A percentile compares a stretch with the other conserved stretches of the same genome.
phyloP scores from a whole-genome alignment of 768 basidiomycete genomes.

The Calocera viscosa region DNA sequence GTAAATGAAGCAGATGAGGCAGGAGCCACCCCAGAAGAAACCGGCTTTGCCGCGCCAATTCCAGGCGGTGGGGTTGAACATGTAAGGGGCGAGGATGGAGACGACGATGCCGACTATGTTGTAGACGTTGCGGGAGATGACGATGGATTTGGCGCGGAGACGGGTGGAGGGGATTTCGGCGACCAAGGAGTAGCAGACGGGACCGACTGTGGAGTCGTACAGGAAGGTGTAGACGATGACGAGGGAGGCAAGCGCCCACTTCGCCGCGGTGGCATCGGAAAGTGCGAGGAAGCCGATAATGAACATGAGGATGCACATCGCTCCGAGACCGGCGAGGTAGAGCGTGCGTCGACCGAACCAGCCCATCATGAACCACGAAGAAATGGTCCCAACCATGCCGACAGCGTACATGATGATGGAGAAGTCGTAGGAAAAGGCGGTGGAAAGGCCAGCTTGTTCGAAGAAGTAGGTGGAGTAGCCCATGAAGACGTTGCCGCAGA shows the following conservation, averaged over 20 bases:
- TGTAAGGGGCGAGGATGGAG: slow-evolving; percentile 15
- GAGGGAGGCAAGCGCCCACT: slow-evolving; percentile 24
- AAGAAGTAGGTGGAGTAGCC: slow-evolving; percentile 19
- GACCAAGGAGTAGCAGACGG: slow-evolving; percentile 23
- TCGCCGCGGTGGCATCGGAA: slow-evolving; percentile 6
- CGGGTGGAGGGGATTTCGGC: slow-evolving; percentile 24
- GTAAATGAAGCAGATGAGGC: slow-evolving; percentile 16
- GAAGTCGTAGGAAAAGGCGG: slow-evolving; percentile 16
- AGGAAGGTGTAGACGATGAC: slow-evolving; percentile 25
- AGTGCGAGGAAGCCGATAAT: slow-evolving; percentile 26
- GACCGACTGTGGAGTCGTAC: slow-evolving; percentile 24
- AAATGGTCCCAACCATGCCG: slow-evolving; percentile 24
- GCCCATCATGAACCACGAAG: slow-evolving; percentile 23
- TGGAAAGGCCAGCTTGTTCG: slow-evolving; percentile 20
- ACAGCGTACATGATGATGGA: slow-evolving; percentile 18
- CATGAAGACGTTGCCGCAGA: slow-evolving; percentile 19
- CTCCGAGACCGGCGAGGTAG: slow-evolving; percentile 25
- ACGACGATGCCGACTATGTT: slow-evolving; percentile 14
- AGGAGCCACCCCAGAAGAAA: slow-evolving; percentile 18
- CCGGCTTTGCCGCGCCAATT: slow-evolving; percentile 18
- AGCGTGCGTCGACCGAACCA: slow-evolving; percentile 26
- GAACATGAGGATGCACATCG: slow-evolving; percentile 22
- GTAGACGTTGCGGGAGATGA: slow-evolving; percentile 17
- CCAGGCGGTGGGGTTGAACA: slow-evolving; percentile 18
- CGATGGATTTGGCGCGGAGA: slow-evolving; percentile 27